phyloP scores from a whole-genome alignment of 768 basidiomycete species.

The Tubosaeta brunneosetosa region DNA sequence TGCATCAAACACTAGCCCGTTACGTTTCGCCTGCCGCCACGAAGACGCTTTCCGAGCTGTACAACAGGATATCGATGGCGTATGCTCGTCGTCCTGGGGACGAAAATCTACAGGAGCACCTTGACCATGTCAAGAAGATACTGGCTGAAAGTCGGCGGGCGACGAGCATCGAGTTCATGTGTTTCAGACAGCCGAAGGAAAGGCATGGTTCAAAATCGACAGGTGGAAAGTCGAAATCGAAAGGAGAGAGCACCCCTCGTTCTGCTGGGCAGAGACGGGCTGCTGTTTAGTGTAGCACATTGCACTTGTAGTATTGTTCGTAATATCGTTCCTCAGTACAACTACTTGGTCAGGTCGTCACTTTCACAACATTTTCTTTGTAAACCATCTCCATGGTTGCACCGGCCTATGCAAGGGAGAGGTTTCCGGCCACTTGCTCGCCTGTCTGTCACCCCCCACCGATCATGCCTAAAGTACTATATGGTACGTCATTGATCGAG shows the following conservation, averaged over 20 bases:
- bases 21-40: constrained; percentile 82
- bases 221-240: constrained; percentile 15
- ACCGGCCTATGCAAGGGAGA: no score
- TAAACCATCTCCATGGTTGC: no score
- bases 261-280: constrained; percentile 20
- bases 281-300: background rate
- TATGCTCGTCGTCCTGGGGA: constrained; percentile 83
- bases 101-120: constrained; percentile 78
- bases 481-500: no score
- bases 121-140: constrained; percentile 90
- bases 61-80: constrained; percentile 90
- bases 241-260: constrained; percentile 15
- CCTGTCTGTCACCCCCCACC: no score
- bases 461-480: no score
- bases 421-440: no score
- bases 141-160: constrained; percentile 83
- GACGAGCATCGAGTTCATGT: constrained; percentile 92
- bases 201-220: constrained; percentile 19
- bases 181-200: constrained; percentile 74
- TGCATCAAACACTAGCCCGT: constrained; percentile 91
- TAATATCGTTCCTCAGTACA: background rate
- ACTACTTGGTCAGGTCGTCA: no score
- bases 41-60: constrained; percentile 83
- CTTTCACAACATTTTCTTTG: no score
- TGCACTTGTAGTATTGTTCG: background rate